These are phyloP conservation scores for Ophiostoma piceae DNA, from an alignment of 2,329 filamentous ascomycete genomes.

Conservation along the genomic window DNA sequence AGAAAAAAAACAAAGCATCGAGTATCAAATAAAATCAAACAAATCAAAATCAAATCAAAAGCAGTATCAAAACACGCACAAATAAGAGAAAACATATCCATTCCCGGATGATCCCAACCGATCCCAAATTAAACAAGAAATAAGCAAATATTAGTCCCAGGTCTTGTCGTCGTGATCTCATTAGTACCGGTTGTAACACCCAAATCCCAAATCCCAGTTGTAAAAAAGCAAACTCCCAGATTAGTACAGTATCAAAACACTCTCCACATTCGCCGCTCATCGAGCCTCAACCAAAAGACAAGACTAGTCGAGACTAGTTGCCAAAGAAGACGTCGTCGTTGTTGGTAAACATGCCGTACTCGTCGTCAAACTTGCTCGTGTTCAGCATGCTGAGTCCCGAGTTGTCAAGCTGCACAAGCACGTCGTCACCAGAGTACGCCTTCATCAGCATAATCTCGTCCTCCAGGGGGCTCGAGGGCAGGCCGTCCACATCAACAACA, in stretches of 20 bases:
- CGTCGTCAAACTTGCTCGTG: conserved; percentile 52
- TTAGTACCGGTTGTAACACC: conserved; percentile 18
- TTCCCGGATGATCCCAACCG: not conserved
- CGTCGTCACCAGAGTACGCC: conserved; percentile 41
- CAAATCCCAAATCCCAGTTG: not conserved
- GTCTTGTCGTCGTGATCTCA: conserved; percentile 23
- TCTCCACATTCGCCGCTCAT: not conserved
- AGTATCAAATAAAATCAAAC: not conserved
- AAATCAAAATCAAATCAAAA: not conserved
- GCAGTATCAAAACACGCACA: not conserved
- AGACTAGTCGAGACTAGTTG: conserved; percentile 17
- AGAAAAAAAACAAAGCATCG: not conserved
- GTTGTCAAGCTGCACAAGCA: conserved; percentile 42
- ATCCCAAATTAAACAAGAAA: conserved; percentile 5
- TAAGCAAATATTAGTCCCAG: conserved; percentile 10
- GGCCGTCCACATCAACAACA: conserved; percentile 35
- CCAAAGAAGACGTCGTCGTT: conserved; percentile 51
- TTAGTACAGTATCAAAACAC: conserved; percentile 21
- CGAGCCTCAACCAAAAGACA: not conserved
- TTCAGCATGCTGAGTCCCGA: conserved; percentile 45
- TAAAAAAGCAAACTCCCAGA: conserved; percentile 12
- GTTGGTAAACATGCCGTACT: conserved; percentile 50
- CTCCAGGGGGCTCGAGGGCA: conserved; percentile 32
- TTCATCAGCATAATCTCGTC: conserved; percentile 45
- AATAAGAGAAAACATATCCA: conserved; percentile 1